Base-by-base conservation (phyloP, 352 stramenopile species). In the Phytophthora boehmeriae region DNA sequence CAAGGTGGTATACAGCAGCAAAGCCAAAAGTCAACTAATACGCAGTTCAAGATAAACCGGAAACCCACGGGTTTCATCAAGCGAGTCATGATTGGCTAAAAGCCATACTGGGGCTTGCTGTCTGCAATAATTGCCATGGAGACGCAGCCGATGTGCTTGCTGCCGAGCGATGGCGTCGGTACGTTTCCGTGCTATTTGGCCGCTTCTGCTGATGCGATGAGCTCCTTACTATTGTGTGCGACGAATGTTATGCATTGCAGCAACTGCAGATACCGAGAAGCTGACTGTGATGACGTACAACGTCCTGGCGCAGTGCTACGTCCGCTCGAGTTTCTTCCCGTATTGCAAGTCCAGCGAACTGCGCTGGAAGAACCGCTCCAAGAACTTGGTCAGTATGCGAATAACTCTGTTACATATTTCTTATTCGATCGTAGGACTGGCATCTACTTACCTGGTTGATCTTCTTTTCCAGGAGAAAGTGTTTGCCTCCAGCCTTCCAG, bases 261-360 rank as follows among this genome's bases (percentile, higher is more conserved):
- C 46, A 30, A 54, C 25, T 63, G 63, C 34, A 27, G 52, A 34
- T 5, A 54, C 46, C 28, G 73, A 80, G n/a, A 74, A 66, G 45
- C 68, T 92, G 55, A 48, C 66, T 1, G 80, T 95, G n/a, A 93
- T 95, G 85, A 93, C 84, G 61, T 95, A 93, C 69, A 95, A 95
- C 50, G 86, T 93, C 44, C 68, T 95, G 28, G 86, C 86, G 28
- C 86, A 95, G 58, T 87, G 73, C 64, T 95, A 93, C 61, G 75
- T 93, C 46, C 73, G 78, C 36, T 95, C 86, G 28, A 80, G 48
- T 32, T 92, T 78, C 71, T 95, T 95, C 56, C 86, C 86, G 39
- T 93, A 95, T 57, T 95, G 86, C 71, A 72, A 76, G 17, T 59
- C 75, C 11, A 73, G 68, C 20, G 63, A 74, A 43, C 53, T 95